Percentiles rank a stretch among this genome's conserved stretches.
phyloP scores from a whole-genome alignment of 148 eudicot genomes.

The Dysphania ambrosioides region DNA sequence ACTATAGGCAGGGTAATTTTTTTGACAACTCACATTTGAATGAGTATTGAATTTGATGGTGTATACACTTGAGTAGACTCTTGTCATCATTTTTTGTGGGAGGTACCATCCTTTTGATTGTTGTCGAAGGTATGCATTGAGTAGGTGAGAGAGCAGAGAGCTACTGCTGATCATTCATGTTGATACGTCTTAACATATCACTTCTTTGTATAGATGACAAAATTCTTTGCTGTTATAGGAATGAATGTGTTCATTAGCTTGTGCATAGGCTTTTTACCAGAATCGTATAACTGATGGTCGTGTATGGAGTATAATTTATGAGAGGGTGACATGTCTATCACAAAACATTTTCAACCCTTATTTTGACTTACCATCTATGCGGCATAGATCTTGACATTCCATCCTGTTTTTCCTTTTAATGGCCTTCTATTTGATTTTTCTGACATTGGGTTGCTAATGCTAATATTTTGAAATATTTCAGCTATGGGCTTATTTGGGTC shows the following conservation, averaged over 20 bases:
- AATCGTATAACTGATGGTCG: background rate
- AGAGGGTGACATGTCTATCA: background rate
- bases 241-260: background rate
- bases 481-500: conserved; percentile 92
- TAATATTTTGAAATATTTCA: conserved; percentile 33
- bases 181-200: too few species aligned
- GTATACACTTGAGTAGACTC: too few species aligned
- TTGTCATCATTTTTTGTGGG: too few species aligned
- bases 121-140: too few species aligned
- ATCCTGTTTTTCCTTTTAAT: background rate
- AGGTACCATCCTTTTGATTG: too few species aligned
- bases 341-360: background rate
- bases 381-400: background rate
- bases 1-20: too few species aligned
- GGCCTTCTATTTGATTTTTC: background rate
- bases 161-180: background rate
- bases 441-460: conserved; percentile 3
- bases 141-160: background rate
- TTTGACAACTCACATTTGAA: too few species aligned
- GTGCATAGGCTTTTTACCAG: background rate
- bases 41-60: too few species aligned
- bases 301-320: too few species aligned
- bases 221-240: background rate
- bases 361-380: conserved; percentile 2
- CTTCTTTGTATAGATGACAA: too few species aligned